phyloP scores from a whole-genome alignment of 352 stramenopile species.

The Phytophthora pinifolia region DNA sequence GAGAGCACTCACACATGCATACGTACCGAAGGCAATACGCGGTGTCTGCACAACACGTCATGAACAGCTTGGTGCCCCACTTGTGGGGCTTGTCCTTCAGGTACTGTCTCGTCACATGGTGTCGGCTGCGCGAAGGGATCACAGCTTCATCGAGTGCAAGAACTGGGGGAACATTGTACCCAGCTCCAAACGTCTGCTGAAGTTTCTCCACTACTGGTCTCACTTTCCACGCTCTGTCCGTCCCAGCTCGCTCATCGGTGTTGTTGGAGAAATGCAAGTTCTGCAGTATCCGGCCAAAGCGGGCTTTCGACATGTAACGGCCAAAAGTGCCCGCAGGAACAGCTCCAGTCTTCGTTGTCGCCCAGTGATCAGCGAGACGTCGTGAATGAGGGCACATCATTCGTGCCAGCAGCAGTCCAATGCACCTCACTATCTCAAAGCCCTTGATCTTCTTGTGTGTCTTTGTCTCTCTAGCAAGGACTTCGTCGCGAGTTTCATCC shows the following conservation, averaged over 20 bases:
- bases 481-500: background rate
- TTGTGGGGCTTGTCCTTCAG: constrained; percentile 15
- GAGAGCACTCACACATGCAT: background rate
- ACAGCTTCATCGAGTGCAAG: too few species aligned
- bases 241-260: background rate
- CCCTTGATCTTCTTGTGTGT: constrained; percentile 14
- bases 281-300: constrained; percentile 11
- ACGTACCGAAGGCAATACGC: constrained; percentile 11
- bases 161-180: constrained; percentile 2
- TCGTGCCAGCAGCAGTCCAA: constrained; percentile 12
- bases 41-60: constrained; percentile 8
- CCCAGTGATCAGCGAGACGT: constrained; percentile 12
- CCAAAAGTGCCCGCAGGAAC: constrained; percentile 16
- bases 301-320: constrained; percentile 12
- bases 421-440: constrained; percentile 12
- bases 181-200: constrained; percentile 1
- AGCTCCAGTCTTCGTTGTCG: constrained; percentile 1
- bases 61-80: constrained; percentile 8
- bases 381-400: constrained; percentile 13
- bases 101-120: constrained; percentile 5
- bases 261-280: constrained; percentile 23
- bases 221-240: constrained; percentile 15
- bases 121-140: too few species aligned
- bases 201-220: constrained; percentile 6
- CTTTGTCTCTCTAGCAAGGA: constrained; percentile 3